These are phyloP conservation scores for Candida nemodendra DNA, from an alignment of 805 yeast genomes.

Conservation along the genomic window DNA sequence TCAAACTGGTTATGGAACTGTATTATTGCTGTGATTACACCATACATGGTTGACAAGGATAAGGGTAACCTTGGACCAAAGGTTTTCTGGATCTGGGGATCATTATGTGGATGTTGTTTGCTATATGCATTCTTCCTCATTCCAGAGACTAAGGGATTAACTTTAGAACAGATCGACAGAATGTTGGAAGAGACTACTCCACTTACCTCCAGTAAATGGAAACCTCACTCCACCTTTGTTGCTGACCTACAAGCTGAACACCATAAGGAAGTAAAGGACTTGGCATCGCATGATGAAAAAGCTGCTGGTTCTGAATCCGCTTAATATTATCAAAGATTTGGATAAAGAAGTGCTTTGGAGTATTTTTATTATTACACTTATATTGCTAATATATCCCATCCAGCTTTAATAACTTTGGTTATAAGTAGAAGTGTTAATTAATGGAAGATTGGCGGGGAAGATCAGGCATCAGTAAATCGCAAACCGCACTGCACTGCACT, in stretches of 20 bases:
- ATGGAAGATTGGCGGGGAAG: too few relatives aligned
- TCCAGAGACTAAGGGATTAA: constrained; percentile 77
- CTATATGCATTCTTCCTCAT: constrained; percentile 72
- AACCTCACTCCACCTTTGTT: constrained; percentile 34
- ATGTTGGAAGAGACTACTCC: constrained; percentile 38
- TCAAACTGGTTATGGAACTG: constrained; percentile 81
- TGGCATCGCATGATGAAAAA: not conserved
- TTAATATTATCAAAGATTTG: not conserved
- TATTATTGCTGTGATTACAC: constrained; percentile 73
- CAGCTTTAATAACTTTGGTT: too few relatives aligned
- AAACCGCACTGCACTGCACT: too few relatives aligned
- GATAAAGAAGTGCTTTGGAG: not conserved
- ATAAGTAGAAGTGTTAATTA: too few relatives aligned
- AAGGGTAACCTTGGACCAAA: constrained; percentile 59
- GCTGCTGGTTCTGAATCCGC: not conserved
- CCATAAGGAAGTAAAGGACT: constrained; percentile 20
- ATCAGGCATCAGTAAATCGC: too few relatives aligned
- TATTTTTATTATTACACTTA: too few relatives aligned
- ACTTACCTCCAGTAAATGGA: constrained; percentile 35
- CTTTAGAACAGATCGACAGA: constrained; percentile 76
- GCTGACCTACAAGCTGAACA: constrained; percentile 30
- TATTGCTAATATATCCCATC: too few relatives aligned
- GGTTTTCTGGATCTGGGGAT: constrained; percentile 76
- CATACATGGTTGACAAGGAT: constrained; percentile 66
- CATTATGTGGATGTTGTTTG: constrained; percentile 40